Evolutionary conservation across 495 filamentous ascomycete genomes (phyloP).

Genomic region (Podospora pseudoanserina): DNA sequence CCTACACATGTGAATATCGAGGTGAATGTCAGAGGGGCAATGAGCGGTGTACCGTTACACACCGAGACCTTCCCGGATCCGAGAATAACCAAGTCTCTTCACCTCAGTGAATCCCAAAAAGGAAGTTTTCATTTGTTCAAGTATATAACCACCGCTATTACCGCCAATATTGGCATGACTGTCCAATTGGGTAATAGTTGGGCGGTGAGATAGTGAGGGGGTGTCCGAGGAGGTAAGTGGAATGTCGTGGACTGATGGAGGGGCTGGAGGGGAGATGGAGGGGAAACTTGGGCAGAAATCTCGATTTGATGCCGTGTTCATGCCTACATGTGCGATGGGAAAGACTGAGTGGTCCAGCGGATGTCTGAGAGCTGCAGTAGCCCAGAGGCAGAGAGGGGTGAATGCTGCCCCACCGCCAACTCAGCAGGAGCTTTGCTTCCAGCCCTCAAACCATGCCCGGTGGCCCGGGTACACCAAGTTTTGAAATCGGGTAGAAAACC

Average conservation of each 20-base stretch:
- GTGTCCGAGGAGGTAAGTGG: background rate
- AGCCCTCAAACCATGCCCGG: conserved; percentile 8
- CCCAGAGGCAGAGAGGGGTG: background rate
- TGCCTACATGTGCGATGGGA: background rate
- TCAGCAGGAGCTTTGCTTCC: conserved; percentile 19
- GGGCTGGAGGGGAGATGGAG: background rate
- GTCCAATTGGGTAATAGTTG: background rate
- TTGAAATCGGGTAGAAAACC: conserved; percentile 10
- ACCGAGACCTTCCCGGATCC: background rate
- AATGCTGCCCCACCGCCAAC: conserved; percentile 30
- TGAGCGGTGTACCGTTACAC: background rate
- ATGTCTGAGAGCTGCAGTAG: background rate
- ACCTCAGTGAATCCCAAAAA: background rate
- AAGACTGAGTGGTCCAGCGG: background rate
- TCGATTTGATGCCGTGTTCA: background rate
- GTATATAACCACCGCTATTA: background rate
- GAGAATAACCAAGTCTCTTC: background rate
- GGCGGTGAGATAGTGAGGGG: background rate
- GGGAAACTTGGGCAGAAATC: background rate
- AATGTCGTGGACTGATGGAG: background rate
- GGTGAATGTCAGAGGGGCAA: background rate
- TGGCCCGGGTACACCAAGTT: background rate
- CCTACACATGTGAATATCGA: background rate
- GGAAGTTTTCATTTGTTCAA: background rate
- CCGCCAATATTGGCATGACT: background rate